Evolutionary conservation across 164 flowering plant species (phyloP).

Genomic region (Akebia trifoliata): DNA sequence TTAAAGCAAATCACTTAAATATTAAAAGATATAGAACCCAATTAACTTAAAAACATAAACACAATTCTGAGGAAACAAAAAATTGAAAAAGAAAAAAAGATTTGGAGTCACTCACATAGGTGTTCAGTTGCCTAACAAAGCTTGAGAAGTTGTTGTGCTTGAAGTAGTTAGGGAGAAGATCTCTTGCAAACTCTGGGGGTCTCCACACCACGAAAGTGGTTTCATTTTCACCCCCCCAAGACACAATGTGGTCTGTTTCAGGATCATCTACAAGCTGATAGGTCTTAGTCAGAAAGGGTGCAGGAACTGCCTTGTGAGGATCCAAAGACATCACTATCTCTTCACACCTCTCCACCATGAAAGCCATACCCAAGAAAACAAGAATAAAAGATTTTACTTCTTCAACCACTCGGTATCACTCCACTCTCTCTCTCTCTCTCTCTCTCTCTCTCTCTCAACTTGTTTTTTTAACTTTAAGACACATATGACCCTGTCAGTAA

Average conservation of each 20-base stretch:
- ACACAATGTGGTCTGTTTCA: conserved; percentile 42
- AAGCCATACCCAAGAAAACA: conserved; percentile 24
- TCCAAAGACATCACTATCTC: conserved; percentile 37
- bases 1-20: too few species aligned
- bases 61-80: conserved; percentile 2
- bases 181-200: conserved; percentile 50
- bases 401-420: not conserved
- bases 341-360: conserved; percentile 33
- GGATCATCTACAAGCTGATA: conserved; percentile 56
- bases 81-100: not conserved
- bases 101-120: conserved; percentile 34
- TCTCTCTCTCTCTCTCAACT: conserved; percentile 20
- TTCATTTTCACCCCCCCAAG: conserved; percentile 55
- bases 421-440: conserved; percentile 9
- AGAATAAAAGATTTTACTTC: not conserved
- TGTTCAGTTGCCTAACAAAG: conserved; percentile 63
- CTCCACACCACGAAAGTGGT: conserved; percentile 57
- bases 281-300: conserved; percentile 54
- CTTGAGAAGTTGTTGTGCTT: conserved; percentile 70
- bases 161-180: conserved; percentile 55
- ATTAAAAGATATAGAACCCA: too few species aligned
- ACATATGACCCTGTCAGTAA: conserved; percentile 32
- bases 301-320: conserved; percentile 38
- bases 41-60: not conserved
- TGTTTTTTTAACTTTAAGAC: conserved; percentile 31